phyloP scores from a whole-genome alignment of 305 asterid genomes.

The Solanum hybrid region DNA sequence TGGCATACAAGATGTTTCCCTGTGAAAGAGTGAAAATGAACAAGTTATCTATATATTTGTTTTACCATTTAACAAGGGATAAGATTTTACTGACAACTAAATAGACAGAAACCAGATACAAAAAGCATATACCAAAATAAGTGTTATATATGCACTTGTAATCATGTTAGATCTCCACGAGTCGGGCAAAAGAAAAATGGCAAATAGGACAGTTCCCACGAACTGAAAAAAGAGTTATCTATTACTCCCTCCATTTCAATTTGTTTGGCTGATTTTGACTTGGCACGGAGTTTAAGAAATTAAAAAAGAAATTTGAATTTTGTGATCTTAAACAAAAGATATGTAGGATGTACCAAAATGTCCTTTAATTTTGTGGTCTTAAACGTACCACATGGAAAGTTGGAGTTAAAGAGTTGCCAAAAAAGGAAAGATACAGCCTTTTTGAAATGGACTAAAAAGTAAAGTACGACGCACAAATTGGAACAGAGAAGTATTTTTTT shows the following conservation, averaged over 20 bases:
- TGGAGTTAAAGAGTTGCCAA: neutral
- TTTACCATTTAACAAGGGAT: neutral
- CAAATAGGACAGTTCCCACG: neutral
- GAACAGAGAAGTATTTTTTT: neutral
- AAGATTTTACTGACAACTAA: neutral
- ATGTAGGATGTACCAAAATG: neutral
- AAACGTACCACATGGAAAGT: neutral
- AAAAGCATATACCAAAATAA: neutral
- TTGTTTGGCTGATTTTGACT: neutral
- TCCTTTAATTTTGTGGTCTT: neutral
- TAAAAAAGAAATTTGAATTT: neutral
- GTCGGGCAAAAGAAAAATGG: neutral
- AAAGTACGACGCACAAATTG: neutral
- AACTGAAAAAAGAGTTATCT: neutral
- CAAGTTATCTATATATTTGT: neutral
- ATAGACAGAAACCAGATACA: neutral
- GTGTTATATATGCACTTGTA: neutral
- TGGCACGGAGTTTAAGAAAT: neutral
- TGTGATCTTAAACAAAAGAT: neutral
- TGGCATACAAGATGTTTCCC: conserved; percentile 61
- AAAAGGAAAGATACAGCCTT: neutral
- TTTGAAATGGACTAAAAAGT: neutral
- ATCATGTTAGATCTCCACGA: neutral
- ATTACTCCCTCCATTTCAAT: neutral
- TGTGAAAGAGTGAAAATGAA: conserved; percentile 16